Evolutionary conservation across 1,284 basidiomycete species (phyloP), one percentile per base, ranked within the genome.

Genomic region (Sanghuangporus baumii): DNA sequence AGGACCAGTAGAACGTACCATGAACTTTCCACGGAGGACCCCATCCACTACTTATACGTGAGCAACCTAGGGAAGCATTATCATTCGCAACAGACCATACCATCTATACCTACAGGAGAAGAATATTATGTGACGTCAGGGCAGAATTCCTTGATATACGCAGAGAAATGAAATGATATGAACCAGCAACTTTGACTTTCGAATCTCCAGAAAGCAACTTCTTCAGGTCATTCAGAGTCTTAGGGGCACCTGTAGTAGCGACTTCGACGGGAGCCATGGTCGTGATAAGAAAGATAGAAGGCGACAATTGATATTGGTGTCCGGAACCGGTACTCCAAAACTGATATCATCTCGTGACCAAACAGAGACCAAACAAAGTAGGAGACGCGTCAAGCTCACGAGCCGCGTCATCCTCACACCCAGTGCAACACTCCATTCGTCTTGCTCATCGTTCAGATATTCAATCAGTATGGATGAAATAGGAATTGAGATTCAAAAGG

Each of bases 11-110:
- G 12, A 12, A 65, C 77, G 60, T 66, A 88, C 91, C 91, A 97
- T 94, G 74, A 91, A 91, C 76, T 98, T 98, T 55, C 96, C 96
- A 55, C 96, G 83, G 14, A 98, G 81, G 18, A 98, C 86, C 41
- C 96, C 96, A 74, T 99, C 96, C 54, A 96, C 93, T 90, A 73
- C 2, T 31, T 57, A 34, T 26, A 60, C 36, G 40, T 52, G 8
- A 16, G 18, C 3, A 34, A 43, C 20, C 11, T 54, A 41, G 23
- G 23, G 52, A 48, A 31, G 8, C 36, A 46, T 6, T 31, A 34
- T 36, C 14, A 18, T 6, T 2, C 23, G 31, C 11, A 37, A 23
- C 9, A 12, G 20, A 4, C 26, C 65, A 55, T 63, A 72, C 71
- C 69, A 63, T 76, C 75, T 55, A 76, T 68, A 26, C 74, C 74